Evolutionary conservation across 177 flowering plant genomes (phyloP), one percentile per base, ranked within the genome.

Genomic region (Vitis hybrid): DNA sequence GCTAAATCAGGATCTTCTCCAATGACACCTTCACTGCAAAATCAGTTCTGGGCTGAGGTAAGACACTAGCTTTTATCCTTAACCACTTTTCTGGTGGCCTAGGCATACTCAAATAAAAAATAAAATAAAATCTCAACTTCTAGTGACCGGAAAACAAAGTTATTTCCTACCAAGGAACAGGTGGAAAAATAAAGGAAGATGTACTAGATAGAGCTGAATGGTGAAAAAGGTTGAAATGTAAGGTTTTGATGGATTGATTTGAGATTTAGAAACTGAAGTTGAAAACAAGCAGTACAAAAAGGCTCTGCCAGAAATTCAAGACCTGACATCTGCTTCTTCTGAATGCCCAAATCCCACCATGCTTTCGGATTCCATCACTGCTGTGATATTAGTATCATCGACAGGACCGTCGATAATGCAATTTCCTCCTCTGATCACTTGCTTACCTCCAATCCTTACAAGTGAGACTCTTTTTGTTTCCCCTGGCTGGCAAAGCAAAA

Each of bases 391-490:
- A 64, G 80, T 72, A 77, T 77, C 80, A 75, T 85, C 75, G 50
- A 89, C 77, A 62, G 82, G 83, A 74, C 91, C 93, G 77, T 96
- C 97, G 26, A 74, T 89, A 78, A 93, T 83, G 63, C 75, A 77
- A 83, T 93, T 96, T 65, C 99, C 98, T 71, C 99, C 99, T 79
- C 83, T 83, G 64, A 92, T 87, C 65, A 89, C 85, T 74, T 82
- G 74, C 5, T 77, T 72, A 61, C 99, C 97, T 29, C 90, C 90
- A 75, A 96, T 93, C 39, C 80, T 79, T 55, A 96, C 91, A 77
- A 96, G 95, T 60, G 76, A 66, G 31, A 96, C 93, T 67, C 72
- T 76, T 82, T 87, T 93, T 26, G 62, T 60, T 58, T 96, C 97
- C 71, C 99, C 99, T 67, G 99, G 99, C 98, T 96, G 78, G 60